Evolutionary conservation across 441 rosid genomes (phyloP).

Genomic region (Mallotus japonicus): DNA sequence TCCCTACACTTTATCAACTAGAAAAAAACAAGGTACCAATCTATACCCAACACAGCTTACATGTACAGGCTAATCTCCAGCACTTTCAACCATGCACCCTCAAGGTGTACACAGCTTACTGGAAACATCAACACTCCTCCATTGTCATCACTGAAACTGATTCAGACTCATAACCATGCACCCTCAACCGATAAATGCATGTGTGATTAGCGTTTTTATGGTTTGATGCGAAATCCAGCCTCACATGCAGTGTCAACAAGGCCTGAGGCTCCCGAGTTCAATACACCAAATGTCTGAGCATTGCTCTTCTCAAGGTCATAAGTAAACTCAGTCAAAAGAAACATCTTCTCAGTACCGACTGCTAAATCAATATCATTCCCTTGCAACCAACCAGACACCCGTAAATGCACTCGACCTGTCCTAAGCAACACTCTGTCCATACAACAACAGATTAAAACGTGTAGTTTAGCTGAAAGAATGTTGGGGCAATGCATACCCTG

Average conservation of each 20-base stretch:
- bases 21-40: too few relatives aligned
- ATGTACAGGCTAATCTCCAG: too few relatives aligned
- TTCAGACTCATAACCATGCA: constrained; percentile 75
- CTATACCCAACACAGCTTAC: too few relatives aligned
- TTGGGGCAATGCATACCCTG: not conserved
- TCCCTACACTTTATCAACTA: too few relatives aligned
- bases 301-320: constrained; percentile 86
- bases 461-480: not conserved
- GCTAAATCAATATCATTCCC: constrained; percentile 36
- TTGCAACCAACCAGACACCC: constrained; percentile 83
- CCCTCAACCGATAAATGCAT: constrained; percentile 90
- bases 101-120: too few relatives aligned
- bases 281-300: constrained; percentile 73
- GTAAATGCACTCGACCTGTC: constrained; percentile 95
- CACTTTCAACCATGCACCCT: too few relatives aligned
- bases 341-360: constrained; percentile 41
- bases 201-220: constrained; percentile 84
- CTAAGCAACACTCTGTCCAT: constrained; percentile 81
- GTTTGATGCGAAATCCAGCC: constrained; percentile 79
- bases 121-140: constrained; percentile 37
- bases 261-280: constrained; percentile 42
- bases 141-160: constrained; percentile 43
- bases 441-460: constrained; percentile 12
- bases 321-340: constrained; percentile 63
- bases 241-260: constrained; percentile 62